phyloP scores from a whole-genome alignment of 2,329 filamentous ascomycete genomes.

The Epichloe aotearoae region DNA sequence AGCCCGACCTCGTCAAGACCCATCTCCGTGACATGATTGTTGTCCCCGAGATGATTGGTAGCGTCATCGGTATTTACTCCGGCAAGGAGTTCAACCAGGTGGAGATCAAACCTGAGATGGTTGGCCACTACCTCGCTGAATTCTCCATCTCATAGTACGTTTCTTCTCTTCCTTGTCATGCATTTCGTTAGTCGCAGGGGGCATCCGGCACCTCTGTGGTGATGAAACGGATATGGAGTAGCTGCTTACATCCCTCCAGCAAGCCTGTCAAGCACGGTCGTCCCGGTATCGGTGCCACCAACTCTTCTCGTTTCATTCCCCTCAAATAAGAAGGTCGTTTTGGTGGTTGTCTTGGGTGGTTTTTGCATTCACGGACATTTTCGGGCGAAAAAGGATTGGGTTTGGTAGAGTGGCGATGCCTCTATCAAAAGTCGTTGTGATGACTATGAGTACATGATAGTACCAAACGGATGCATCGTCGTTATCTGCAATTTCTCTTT shows the following conservation, averaged over 20 bases:
- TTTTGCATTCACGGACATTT: conserved; percentile 45
- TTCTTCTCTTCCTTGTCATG: background rate
- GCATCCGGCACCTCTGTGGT: background rate
- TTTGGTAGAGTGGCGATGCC: conserved; percentile 34
- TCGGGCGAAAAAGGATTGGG: conserved; percentile 44
- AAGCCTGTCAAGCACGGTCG: conserved; percentile 99
- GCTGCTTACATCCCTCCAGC: conserved; percentile 49
- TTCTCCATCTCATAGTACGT: conserved; percentile 99
- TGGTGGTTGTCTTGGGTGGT: conserved; percentile 30
- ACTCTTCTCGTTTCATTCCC: conserved; percentile 99
- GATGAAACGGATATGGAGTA: background rate
- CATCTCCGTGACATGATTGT: conserved; percentile 99
- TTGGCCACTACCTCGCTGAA: conserved; percentile 97
- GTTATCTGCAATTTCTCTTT: conserved; percentile 8
- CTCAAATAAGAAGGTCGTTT: conserved; percentile 76
- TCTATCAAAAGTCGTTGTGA: conserved; percentile 31
- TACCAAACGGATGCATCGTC: conserved; percentile 29
- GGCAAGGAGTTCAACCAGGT: conserved; percentile 99
- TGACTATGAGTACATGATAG: conserved; percentile 31
- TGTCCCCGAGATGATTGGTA: conserved; percentile 99
- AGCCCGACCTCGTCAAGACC: conserved; percentile 98
- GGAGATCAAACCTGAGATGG: conserved; percentile 99
- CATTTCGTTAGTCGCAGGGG: too few species aligned
- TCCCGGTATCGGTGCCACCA: conserved; percentile 99
- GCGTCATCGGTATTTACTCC: conserved; percentile 97